Conservation (phyloP, 2,329 filamentous ascomycete genomes). For the Podosphaera xanthii region DNA sequence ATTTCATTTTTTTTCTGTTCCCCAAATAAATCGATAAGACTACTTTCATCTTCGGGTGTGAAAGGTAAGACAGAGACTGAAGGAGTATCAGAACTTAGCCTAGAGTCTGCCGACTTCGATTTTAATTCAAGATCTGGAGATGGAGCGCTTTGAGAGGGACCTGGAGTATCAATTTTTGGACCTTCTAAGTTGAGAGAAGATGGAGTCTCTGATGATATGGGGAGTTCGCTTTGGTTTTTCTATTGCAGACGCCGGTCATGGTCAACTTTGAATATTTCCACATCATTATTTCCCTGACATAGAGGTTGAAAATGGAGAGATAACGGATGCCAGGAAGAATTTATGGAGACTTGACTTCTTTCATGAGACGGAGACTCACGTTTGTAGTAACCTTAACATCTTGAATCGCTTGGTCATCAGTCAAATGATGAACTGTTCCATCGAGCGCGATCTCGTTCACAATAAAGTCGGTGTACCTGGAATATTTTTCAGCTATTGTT, state of each 20-base stretch:
- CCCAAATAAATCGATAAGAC: slow-evolving; percentile 27
- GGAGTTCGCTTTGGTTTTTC: background rate
- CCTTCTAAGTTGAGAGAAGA: background rate
- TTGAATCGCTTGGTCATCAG: slow-evolving; percentile 14
- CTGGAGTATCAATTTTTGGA: background rate
- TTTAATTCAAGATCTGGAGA: background rate
- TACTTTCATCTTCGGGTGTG: slow-evolving; percentile 20
- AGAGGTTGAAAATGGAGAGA: background rate
- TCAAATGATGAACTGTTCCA: slow-evolving; percentile 40
- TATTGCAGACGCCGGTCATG: background rate
- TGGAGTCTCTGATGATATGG: background rate
- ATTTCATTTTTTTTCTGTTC: slow-evolving; percentile 25
- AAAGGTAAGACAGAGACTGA: background rate
- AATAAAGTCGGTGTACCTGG: slow-evolving; percentile 49
- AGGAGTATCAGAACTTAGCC: background rate
- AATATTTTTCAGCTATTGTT: background rate
- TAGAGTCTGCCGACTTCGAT: background rate
- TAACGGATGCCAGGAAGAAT: background rate
- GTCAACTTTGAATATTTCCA: background rate
- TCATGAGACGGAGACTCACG: background rate
- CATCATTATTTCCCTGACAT: background rate
- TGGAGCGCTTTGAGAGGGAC: background rate
- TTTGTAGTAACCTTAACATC: background rate
- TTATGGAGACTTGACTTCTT: background rate
- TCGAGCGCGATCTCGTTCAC: slow-evolving; percentile 47